Conservation (phyloP, 257 asterid genomes). For the Thymus quinquecostatus region DNA sequence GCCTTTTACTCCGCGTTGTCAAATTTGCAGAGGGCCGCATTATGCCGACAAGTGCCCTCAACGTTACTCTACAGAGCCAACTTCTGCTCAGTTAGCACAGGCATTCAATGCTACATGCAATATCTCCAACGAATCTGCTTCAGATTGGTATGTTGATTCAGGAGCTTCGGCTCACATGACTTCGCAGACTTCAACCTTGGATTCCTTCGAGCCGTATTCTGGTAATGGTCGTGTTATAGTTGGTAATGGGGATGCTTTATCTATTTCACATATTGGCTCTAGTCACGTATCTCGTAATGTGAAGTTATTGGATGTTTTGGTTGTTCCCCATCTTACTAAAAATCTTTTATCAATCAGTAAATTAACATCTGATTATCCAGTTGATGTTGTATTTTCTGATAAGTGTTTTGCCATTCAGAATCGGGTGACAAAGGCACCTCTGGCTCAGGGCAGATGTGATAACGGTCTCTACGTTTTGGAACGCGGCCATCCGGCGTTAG, state of each 20-base stretch:
- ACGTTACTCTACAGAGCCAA: background rate
- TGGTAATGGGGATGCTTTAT: background rate
- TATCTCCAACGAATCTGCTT: background rate
- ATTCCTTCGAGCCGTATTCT: background rate
- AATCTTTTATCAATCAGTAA: background rate
- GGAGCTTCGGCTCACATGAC: background rate
- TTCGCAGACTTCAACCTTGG: background rate
- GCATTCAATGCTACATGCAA: background rate
- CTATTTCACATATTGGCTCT: background rate
- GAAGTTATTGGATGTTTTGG: background rate
- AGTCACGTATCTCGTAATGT: background rate
- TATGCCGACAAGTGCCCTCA: background rate
- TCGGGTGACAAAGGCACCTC: background rate
- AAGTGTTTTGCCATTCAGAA: background rate
- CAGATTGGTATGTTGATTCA: background rate
- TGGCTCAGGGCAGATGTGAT: background rate
- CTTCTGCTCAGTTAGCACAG: background rate
- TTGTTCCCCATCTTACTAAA: background rate
- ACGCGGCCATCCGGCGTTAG: background rate
- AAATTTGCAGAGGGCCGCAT: background rate
- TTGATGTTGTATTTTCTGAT: background rate
- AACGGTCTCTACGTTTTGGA: background rate
- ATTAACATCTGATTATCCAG: background rate
- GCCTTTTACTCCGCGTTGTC: background rate
- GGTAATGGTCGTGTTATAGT: background rate